A percentile compares a stretch with the other conserved stretches of the same genome.
phyloP scores from a whole-genome alignment of 2,329 filamentous ascomycete species.

The Hymenoscyphus salicellus region DNA sequence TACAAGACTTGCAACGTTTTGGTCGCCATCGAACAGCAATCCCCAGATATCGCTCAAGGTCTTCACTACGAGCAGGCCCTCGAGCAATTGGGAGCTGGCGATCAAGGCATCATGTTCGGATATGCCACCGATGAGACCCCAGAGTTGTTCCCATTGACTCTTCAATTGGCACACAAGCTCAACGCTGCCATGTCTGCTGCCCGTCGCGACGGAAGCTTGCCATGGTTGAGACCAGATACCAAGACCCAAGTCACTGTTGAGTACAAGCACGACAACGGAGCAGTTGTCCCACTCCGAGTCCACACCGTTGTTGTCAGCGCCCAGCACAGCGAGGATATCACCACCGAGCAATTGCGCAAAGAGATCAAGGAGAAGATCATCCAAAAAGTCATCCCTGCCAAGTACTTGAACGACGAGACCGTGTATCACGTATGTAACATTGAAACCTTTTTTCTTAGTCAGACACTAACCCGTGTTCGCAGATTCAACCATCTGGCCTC shows the following conservation, averaged over 20 bases:
- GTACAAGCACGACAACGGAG: slow-evolving; percentile 95
- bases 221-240: slow-evolving; percentile 97
- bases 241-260: slow-evolving; percentile 99
- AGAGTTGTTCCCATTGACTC: slow-evolving; percentile 90
- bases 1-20: slow-evolving; percentile 99
- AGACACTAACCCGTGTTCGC: slow-evolving; percentile 21
- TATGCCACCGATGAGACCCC: slow-evolving; percentile 99
- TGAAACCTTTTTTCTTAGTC: not conserved
- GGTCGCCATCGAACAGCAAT: slow-evolving; percentile 98
- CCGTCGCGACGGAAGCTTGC: slow-evolving; percentile 79
- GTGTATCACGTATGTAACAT: slow-evolving; percentile 77
- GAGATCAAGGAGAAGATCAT: slow-evolving; percentile 97
- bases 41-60: slow-evolving; percentile 97
- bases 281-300: slow-evolving; percentile 85
- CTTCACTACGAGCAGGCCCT: slow-evolving; percentile 97
- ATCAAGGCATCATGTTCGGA: slow-evolving; percentile 99
- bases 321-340: slow-evolving; percentile 85
- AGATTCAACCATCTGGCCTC: slow-evolving; percentile 93
- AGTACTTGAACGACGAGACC: slow-evolving; percentile 90
- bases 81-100: slow-evolving; percentile 96
- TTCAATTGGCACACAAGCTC: slow-evolving; percentile 93
- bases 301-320: slow-evolving; percentile 97
- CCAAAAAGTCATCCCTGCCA: slow-evolving; percentile 85
- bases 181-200: slow-evolving; percentile 92
- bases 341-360: slow-evolving; percentile 87